phyloP scores from a whole-genome alignment of 164 flowering plant species.

The Pachysandra terminalis region DNA sequence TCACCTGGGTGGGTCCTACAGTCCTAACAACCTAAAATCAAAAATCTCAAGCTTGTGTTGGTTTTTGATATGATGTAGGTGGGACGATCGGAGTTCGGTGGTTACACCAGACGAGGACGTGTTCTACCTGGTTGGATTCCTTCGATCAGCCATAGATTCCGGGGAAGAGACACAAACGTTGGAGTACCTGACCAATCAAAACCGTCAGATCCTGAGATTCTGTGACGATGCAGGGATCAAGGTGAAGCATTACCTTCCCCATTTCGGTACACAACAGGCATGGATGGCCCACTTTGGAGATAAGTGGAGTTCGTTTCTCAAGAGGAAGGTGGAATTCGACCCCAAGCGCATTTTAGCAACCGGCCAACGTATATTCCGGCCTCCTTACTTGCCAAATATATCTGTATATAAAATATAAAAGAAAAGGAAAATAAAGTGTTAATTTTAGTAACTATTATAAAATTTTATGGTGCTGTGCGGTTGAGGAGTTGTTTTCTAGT shows the following conservation, averaged over 20 bases:
- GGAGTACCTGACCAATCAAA: too few relatives aligned
- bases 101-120: too few relatives aligned
- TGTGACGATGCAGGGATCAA: constrained; percentile 50
- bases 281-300: constrained; percentile 91
- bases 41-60: too few relatives aligned
- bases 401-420: too few relatives aligned
- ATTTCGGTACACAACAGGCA: constrained; percentile 50
- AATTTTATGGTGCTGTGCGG: neutral
- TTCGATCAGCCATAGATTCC: constrained; percentile 62
- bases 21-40: too few relatives aligned
- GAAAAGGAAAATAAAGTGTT: neutral
- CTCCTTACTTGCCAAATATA: constrained; percentile 7
- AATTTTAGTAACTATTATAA: neutral
- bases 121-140: constrained; percentile 89
- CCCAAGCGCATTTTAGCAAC: constrained; percentile 73
- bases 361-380: constrained; percentile 76
- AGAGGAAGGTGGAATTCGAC: constrained; percentile 61
- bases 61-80: constrained; percentile 40
- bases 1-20: too few relatives aligned
- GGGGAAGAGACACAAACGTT: too few relatives aligned
- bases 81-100: constrained; percentile 74
- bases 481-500: neutral
- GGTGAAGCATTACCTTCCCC: constrained; percentile 77
- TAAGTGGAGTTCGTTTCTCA: constrained; percentile 55
- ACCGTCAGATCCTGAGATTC: too few relatives aligned